phyloP scores from a whole-genome alignment of 2,329 filamentous ascomycete genomes.

The Moelleriella libera region DNA sequence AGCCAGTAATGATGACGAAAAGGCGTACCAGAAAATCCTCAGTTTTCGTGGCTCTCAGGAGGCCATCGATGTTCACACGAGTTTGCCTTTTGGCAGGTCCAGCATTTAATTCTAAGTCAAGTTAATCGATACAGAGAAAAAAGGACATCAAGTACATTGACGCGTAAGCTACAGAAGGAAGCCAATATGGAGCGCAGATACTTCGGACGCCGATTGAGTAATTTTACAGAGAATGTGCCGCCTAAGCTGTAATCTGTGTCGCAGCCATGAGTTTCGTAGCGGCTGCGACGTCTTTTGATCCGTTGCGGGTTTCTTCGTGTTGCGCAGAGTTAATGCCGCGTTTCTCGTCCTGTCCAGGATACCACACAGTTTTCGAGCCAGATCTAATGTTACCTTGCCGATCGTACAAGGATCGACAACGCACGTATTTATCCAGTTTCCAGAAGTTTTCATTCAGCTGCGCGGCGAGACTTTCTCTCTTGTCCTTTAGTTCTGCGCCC shows the following conservation, averaged over 20 bases:
- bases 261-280: neutral
- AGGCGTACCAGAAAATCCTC: too few relatives aligned
- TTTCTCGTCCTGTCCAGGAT: neutral
- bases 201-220: too few relatives aligned
- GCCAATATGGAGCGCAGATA: too few relatives aligned
- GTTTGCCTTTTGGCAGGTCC: too few relatives aligned
- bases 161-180: too few relatives aligned
- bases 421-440: conserved; percentile 53
- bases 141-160: neutral
- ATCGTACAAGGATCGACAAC: conserved; percentile 50
- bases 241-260: conserved; percentile 1
- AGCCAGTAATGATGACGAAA: too few relatives aligned
- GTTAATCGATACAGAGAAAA: neutral
- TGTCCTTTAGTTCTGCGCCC: conserved; percentile 8
- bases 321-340: neutral
- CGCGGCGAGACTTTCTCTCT: conserved; percentile 34
- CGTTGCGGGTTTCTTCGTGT: neutral
- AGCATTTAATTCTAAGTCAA: neutral
- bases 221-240: neutral
- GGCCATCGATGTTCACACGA: too few relatives aligned
- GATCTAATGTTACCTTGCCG: conserved; percentile 16
- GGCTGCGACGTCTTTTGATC: neutral
- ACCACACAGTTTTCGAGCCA: conserved; percentile 2
- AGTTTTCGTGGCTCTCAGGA: too few relatives aligned
- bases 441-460: conserved; percentile 50